Base-by-base conservation (phyloP, 2,329 filamentous ascomycete species). In the Hypoxylon sp. region DNA sequence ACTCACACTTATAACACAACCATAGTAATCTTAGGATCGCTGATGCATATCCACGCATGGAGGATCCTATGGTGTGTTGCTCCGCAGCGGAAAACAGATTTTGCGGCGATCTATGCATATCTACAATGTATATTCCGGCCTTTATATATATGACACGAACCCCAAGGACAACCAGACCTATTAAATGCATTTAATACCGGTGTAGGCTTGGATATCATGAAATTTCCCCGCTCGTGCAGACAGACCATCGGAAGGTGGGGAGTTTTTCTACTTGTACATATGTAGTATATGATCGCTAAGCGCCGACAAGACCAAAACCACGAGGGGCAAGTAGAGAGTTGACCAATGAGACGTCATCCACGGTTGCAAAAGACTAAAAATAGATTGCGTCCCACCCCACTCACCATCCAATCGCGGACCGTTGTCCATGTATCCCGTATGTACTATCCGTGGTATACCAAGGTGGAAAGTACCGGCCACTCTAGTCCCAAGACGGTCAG, bases 251-350 rank as follows among this genome's bases (percentile, higher is more conserved):
- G 28, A 14, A 49, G 45, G 50, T 60, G 57, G 57, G 38, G 50
- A 34, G 23, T 6, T 25, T 48, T 66, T 52, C 51, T 34, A 36
- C 14, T 30, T 30, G 28, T 30, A 30, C 28, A 6, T 7, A 30
- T 6, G 28, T 30, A 30, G 6, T 32, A 53, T 60, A 53, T 51
- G 64, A 60, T 60, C 53, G 56, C 52, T 70, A 70, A 70, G 68
- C 68, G 68, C 68, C 68, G 60, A 56, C 53, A 56, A 59, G 56
- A 21, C 46, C 34, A 60, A 32, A 68, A 60, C 65, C 65, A 65
- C 60, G 68, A 68, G 64, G 59, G 41, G 19, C 23, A 59, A 36
- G 36, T 52, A 50, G 30, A 23, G n/a, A 25, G 5, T 25, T 43
- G 28, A 23, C 68, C 68, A 68, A 70, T 68, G 17, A 67, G 3